Percentiles rank a stretch among this genome's conserved stretches.
These are phyloP conservation scores for Neohortaea acidophila DNA, from an alignment of 495 filamentous ascomycete species.

Conservation along the genomic window DNA sequence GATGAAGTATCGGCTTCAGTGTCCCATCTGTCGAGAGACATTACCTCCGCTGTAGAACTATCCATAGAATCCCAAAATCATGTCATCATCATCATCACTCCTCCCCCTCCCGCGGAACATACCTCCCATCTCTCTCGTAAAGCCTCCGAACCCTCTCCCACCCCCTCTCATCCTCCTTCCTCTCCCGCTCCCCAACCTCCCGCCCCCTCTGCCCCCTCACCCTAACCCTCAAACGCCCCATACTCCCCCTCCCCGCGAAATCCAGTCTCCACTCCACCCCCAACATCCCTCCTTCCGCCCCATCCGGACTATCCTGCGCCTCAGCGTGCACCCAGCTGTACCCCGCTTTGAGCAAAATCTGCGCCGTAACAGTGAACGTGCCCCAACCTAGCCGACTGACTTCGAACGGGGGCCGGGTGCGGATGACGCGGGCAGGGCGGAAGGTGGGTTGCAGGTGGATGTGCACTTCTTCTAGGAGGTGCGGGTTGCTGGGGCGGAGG, in stretches of 20 bases:
- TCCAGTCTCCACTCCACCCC: slow-evolving; percentile 19
- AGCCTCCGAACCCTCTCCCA: slow-evolving; percentile 7
- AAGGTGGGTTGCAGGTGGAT: slow-evolving; percentile 22
- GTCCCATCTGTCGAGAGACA: slow-evolving; percentile 87
- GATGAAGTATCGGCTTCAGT: slow-evolving; percentile 86
- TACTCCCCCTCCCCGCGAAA: slow-evolving; percentile 17
- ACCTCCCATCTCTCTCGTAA: slow-evolving; percentile 11
- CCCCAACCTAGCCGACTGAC: slow-evolving; percentile 20
- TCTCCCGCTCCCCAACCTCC: slow-evolving; percentile 2
- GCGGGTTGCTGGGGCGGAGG: slow-evolving; percentile 12
- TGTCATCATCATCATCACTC: too few species aligned
- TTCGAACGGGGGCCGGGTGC: slow-evolving; percentile 17
- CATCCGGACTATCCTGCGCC: slow-evolving; percentile 5
- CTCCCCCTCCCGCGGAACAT: too few species aligned
- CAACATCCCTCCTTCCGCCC: slow-evolving; percentile 6
- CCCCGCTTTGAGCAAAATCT: slow-evolving; percentile 12
- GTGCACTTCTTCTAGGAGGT: slow-evolving; percentile 19
- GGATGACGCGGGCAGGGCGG: slow-evolving; percentile 9
- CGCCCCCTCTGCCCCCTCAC: slow-evolving; percentile 14
- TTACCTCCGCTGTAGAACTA: slow-evolving; percentile 67
- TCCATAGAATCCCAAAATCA: too few species aligned
- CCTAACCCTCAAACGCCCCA: slow-evolving; percentile 16
- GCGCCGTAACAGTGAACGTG: slow-evolving; percentile 15
- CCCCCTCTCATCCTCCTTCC: slow-evolving; percentile 5
- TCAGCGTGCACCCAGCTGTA: slow-evolving; percentile 17